phyloP scores from a whole-genome alignment of 2,329 filamentous ascomycete species.

The Gnomoniopsis smithogilvyi region DNA sequence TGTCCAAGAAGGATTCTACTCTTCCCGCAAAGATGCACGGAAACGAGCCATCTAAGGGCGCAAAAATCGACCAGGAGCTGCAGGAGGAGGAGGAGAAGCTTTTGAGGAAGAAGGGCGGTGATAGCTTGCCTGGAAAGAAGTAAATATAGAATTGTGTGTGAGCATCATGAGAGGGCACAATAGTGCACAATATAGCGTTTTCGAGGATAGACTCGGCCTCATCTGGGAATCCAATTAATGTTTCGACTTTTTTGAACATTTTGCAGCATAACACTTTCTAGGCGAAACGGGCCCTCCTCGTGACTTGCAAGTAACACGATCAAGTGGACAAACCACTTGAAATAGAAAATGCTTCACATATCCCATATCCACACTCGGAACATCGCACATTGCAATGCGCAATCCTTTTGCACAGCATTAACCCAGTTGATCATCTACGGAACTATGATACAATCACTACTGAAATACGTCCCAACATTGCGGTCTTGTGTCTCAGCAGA shows the following conservation, averaged over 20 bases:
- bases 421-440: no score
- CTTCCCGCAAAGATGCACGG: constrained; percentile 62
- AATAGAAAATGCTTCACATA: no score
- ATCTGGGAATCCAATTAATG: neutral
- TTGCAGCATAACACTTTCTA: no score
- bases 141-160: constrained; percentile 26
- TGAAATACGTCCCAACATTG: no score
- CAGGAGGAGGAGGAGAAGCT: constrained; percentile 65
- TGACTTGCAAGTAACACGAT: no score
- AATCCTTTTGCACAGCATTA: no score
- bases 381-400: neutral
- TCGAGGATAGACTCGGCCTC: neutral
- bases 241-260: neutral
- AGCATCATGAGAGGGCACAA: neutral
- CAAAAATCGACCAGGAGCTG: constrained; percentile 68
- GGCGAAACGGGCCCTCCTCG: no score
- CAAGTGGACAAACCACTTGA: no score
- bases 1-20: constrained; percentile 58
- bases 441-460: no score
- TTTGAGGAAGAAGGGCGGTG: constrained; percentile 56
- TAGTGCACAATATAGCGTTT: constrained; percentile 10
- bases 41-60: constrained; percentile 70
- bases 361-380: no score
- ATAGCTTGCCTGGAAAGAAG: constrained; percentile 28
- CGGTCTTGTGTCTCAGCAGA: no score